Evolutionary conservation across 1,139 yeast genomes (phyloP), one percentile per base, ranked within the genome.

Genomic region (Blastobotrys ciferrii): DNA sequence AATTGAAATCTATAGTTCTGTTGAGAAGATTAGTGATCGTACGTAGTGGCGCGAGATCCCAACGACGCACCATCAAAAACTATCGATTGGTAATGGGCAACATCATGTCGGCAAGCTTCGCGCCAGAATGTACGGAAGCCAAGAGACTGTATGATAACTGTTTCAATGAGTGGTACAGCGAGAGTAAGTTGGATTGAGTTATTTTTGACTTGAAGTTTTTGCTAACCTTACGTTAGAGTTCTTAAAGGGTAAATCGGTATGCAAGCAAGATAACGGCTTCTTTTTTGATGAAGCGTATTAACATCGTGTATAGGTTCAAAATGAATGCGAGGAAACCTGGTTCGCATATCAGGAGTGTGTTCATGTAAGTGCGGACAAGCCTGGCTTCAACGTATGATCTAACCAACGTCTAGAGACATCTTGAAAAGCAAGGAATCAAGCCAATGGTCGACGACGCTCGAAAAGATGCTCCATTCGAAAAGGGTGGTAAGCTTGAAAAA

Each of bases 161-260:
- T 67, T 92, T 92, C 72, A 89, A 88, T 69, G 78, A 78, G 58
- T 92, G 98, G 98, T 92, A 92, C 66, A 82, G 94, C n/a, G 97
- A 91, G 60, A 86, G 77, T 73, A 56, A 48, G 75, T 70, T 11
- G 5, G 30, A 15, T 37, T 28, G 36, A 15, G 32, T 18, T 14
- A 33, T 45, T 39, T 28, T 42, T 39, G 36, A 33, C 17, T 14
- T 11, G 17, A 23, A 6, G 13, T 15, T 31, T 14, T 25, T 32
- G 32, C 43, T 42, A 36, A 56, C 49, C 20, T n/a, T 33, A 19
- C 48, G 51, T 20, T 43, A 68, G 72, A 84, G 67, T 84, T 84
- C 61, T 72, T 84, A 54, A 78, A 82, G 60, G 91, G 91, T 20
- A 78, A 82, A 55, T 70, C 77, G 23, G 68, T 72, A 54, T 13